A percentile compares a stretch with the other conserved stretches of the same genome.
These are phyloP conservation scores for Flueggea neowawraea DNA, from an alignment of 441 rosid species.

Conservation along the genomic window DNA sequence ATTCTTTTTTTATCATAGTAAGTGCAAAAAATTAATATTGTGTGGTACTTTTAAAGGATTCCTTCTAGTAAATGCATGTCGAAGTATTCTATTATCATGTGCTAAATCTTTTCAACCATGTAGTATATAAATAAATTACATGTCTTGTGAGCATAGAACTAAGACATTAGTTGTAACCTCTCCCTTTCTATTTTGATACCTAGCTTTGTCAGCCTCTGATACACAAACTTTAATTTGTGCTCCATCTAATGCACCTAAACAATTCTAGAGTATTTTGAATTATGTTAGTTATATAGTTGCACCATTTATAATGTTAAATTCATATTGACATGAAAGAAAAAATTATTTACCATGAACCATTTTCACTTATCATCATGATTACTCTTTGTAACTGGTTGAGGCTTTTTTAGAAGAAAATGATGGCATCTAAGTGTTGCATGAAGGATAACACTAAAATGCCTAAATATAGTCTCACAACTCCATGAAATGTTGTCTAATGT, in stretches of 20 bases:
- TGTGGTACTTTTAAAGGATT: conserved; percentile 7
- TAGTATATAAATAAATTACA: conserved; percentile 2
- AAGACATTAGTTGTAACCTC: conserved; percentile 9
- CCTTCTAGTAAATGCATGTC: conserved; percentile 6
- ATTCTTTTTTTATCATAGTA: too few species aligned
- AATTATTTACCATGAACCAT: neutral
- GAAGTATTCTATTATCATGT: conserved; percentile 4
- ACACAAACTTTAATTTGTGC: conserved; percentile 6
- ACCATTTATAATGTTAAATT: neutral
- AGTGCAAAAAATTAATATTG: too few species aligned
- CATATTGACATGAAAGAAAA: neutral
- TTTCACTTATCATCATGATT: neutral
- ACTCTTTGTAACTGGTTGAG: neutral
- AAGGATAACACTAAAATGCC: too few species aligned
- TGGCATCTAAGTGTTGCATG: neutral
- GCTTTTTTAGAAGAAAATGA: neutral
- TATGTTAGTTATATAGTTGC: neutral
- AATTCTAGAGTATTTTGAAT: too few species aligned
- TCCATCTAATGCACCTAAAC: conserved; percentile 12
- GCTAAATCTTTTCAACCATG: conserved; percentile 11
- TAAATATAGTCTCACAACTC: too few species aligned
- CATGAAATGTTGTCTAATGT: too few species aligned
- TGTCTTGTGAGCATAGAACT: conserved; percentile 1
- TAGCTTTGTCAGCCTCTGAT: neutral
- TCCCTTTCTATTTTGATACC: conserved; percentile 1